These are phyloP conservation scores for Lolium multiflorum DNA, from an alignment of 176 grass and related monocot species.

Conservation along the genomic window DNA sequence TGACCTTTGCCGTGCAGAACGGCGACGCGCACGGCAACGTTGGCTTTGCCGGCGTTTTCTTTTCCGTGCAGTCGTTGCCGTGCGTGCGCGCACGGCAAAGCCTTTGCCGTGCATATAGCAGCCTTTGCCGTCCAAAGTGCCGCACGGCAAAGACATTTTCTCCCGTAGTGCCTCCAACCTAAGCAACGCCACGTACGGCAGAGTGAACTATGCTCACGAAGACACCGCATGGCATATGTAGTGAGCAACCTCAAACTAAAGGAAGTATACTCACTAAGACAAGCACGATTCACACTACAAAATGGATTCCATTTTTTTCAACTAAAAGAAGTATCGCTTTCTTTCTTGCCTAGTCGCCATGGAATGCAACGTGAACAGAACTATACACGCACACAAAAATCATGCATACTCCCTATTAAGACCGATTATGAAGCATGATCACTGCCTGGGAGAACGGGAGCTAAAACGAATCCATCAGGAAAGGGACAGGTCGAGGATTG, in stretches of 20 bases:
- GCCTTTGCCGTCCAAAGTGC: too few relatives aligned
- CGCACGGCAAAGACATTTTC: too few relatives aligned
- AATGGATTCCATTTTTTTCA: not conserved
- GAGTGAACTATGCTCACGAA: not conserved
- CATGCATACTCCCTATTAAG: not conserved
- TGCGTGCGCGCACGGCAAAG: too few relatives aligned
- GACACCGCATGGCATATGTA: too few relatives aligned
- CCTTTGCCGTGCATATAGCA: too few relatives aligned
- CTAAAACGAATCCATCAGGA: constrained; percentile 30
- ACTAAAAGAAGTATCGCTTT: too few relatives aligned
- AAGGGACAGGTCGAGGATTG: too few relatives aligned
- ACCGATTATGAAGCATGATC: not conserved
- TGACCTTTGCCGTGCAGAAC: too few relatives aligned
- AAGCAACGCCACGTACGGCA: constrained; percentile 49
- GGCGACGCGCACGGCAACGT: too few relatives aligned
- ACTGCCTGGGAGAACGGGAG: not conserved
- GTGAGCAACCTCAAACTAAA: too few relatives aligned
- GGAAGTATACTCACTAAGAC: not conserved
- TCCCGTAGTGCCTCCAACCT: constrained; percentile 28
- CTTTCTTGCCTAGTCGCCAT: not conserved
- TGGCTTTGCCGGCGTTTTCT: too few relatives aligned
- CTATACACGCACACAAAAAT: not conserved
- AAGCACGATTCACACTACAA: not conserved
- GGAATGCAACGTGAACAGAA: constrained; percentile 33
- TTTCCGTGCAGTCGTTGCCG: too few relatives aligned